Evolutionary conservation across 495 filamentous ascomycete genomes (phyloP).

Genomic region (Penicillium taxi): DNA sequence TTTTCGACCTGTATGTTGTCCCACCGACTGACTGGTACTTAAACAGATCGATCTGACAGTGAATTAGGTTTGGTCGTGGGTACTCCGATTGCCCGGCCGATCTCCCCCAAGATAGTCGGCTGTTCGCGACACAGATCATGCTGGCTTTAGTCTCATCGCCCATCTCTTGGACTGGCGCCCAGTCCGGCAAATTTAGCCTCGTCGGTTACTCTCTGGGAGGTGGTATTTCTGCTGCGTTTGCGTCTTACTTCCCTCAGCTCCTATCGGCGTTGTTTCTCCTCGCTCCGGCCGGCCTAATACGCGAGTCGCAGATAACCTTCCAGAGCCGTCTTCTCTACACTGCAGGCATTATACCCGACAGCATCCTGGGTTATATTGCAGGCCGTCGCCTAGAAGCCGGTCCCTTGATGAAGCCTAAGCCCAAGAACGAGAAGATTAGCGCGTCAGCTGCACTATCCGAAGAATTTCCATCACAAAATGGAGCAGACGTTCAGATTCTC

Average conservation of each 20-base stretch:
- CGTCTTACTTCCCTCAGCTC: conserved; percentile 58
- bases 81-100: conserved; percentile 63
- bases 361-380: conserved; percentile 46
- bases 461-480: conserved; percentile 30
- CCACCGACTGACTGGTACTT: neutral
- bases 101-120: conserved; percentile 60
- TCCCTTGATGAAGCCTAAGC: conserved; percentile 30
- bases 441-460: conserved; percentile 32
- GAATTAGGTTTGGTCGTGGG: conserved; percentile 63
- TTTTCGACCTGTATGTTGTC: conserved; percentile 53
- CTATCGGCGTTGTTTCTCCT: conserved; percentile 62
- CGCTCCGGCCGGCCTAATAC: conserved; percentile 65
- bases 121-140: conserved; percentile 70
- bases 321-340: conserved; percentile 55
- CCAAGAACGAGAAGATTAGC: conserved; percentile 25
- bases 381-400: conserved; percentile 44
- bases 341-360: conserved; percentile 50
- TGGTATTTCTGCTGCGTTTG: conserved; percentile 67
- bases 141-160: conserved; percentile 61
- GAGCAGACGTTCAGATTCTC: conserved; percentile 32
- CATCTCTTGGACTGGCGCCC: conserved; percentile 56
- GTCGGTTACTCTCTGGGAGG: conserved; percentile 85
- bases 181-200: conserved; percentile 52
- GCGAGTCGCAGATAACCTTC: conserved; percentile 53
- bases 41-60: neutral